These are phyloP conservation scores for Phytophthora sojae DNA, from an alignment of 352 stramenopile genomes.

Conservation along the genomic window DNA sequence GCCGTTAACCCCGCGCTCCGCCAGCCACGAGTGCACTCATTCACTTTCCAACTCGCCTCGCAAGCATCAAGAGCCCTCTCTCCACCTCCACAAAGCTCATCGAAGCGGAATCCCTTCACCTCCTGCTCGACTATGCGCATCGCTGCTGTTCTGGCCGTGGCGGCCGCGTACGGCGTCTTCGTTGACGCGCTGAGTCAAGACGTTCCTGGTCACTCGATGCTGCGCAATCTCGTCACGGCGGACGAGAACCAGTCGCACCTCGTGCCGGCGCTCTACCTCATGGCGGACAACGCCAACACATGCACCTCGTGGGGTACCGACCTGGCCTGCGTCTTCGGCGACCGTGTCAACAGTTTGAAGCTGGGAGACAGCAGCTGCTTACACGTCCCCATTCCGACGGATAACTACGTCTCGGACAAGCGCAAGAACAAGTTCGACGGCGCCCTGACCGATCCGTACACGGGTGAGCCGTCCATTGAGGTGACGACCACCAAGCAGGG, in stretches of 20 bases:
- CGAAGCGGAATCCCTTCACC: not conserved
- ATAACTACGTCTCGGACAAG: slow-evolving; percentile 62
- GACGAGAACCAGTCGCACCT: slow-evolving; percentile 8
- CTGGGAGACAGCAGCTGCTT: slow-evolving; percentile 1
- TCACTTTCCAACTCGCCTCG: slow-evolving; percentile 8
- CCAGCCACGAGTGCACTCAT: not conserved
- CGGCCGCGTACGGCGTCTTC: slow-evolving; percentile 5
- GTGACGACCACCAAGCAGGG: slow-evolving; percentile 3
- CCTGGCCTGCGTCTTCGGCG: too few relatives aligned
- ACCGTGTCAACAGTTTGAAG: not conserved
- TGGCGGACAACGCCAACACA: not conserved
- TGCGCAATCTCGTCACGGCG: slow-evolving; percentile 1
- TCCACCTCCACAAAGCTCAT: not conserved
- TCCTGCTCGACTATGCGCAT: slow-evolving; percentile 17
- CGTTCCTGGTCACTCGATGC: not conserved
- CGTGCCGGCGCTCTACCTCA: not conserved
- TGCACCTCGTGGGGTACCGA: not conserved
- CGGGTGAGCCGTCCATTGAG: slow-evolving; percentile 13
- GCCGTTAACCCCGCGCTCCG: too few relatives aligned
- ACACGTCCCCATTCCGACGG: slow-evolving; percentile 47
- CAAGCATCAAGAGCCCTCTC: slow-evolving; percentile 11
- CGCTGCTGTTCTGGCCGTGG: slow-evolving; percentile 22
- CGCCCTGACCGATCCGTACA: not conserved
- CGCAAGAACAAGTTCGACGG: slow-evolving; percentile 42
- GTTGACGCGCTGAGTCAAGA: slow-evolving; percentile 18